Percentiles rank a stretch among this genome's conserved stretches.
phyloP scores from a whole-genome alignment of 305 asterid genomes.

The Plantago rigida region DNA sequence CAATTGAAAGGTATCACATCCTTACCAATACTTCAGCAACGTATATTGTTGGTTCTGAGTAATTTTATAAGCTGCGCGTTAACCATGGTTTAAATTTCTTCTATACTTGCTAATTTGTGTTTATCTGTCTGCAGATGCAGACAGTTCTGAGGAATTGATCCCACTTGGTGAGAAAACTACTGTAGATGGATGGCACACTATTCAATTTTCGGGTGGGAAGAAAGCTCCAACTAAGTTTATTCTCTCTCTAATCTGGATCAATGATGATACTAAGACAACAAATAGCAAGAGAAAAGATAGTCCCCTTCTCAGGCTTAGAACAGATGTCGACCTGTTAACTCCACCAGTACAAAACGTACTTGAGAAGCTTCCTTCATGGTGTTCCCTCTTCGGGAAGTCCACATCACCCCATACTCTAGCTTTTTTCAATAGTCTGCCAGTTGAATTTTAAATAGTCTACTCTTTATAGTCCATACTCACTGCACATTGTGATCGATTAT shows the following conservation, averaged over 20 bases:
- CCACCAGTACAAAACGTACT: constrained; percentile 42
- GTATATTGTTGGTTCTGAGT: too few relatives aligned
- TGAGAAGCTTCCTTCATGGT: constrained; percentile 74
- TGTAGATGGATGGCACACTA: constrained; percentile 74
- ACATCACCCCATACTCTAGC: constrained; percentile 68
- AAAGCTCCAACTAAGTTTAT: constrained; percentile 61
- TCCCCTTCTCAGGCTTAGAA: constrained; percentile 56
- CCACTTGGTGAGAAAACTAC: constrained; percentile 50
- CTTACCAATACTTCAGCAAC: neutral
- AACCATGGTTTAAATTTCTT: neutral
- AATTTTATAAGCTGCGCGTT: neutral
- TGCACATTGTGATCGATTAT: too few relatives aligned
- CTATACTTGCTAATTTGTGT: constrained; percentile 3
- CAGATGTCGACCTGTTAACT: constrained; percentile 60
- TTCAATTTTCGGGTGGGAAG: constrained; percentile 84
- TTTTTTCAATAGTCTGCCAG: constrained; percentile 49
- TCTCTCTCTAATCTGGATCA: constrained; percentile 54
- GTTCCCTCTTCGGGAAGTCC: constrained; percentile 84
- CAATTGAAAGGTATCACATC: constrained; percentile 58
- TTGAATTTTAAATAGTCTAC: constrained; percentile 31
- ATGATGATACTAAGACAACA: constrained; percentile 23
- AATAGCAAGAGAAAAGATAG: constrained; percentile 22
- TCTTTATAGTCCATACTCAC: neutral
- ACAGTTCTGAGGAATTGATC: constrained; percentile 46
- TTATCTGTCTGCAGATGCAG: constrained; percentile 36